A percentile compares a stretch with the other conserved stretches of the same genome.
phyloP scores from a whole-genome alignment of 306 rosid species.

The Pterocarpus santalinus region DNA sequence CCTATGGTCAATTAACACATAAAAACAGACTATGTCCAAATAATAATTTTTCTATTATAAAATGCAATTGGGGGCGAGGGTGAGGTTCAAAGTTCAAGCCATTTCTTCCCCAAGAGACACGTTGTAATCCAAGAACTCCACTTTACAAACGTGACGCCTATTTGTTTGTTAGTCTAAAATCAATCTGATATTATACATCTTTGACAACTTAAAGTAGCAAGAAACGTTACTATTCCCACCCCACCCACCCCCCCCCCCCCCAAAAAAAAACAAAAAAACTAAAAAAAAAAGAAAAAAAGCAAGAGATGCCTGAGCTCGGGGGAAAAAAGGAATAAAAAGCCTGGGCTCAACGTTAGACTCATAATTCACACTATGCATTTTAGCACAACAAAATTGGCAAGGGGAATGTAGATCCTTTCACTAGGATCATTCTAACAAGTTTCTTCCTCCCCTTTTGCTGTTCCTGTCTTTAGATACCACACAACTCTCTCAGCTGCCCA shows the following conservation, averaged over 20 bases:
- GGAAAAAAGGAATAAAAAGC: background rate
- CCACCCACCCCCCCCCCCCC: too few relatives aligned
- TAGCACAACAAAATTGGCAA: conserved; percentile 51
- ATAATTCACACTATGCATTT: conserved; percentile 12
- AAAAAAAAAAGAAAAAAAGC: background rate
- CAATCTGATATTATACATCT: background rate
- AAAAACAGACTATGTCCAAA: too few relatives aligned
- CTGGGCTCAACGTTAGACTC: conserved; percentile 34
- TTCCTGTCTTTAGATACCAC: conserved; percentile 39
- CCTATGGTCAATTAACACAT: too few relatives aligned
- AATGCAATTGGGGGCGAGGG: conserved; percentile 6
- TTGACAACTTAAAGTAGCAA: too few relatives aligned
- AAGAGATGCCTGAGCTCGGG: conserved; percentile 6
- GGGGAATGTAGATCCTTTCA: conserved; percentile 35
- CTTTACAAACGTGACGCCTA: conserved; percentile 20
- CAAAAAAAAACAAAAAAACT: too few relatives aligned
- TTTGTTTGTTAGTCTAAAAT: conserved; percentile 28
- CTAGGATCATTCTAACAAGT: conserved; percentile 23
- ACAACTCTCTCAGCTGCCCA: conserved; percentile 23
- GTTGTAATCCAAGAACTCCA: conserved; percentile 32
- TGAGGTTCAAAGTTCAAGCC: conserved; percentile 20
- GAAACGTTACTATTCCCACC: too few relatives aligned
- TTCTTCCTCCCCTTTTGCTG: conserved; percentile 37
- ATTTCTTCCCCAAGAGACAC: conserved; percentile 17
- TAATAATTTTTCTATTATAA: background rate